These are phyloP conservation scores for Coemansia sp. DNA, from an alignment of 192 early-diverging fungal species.

Conservation along the genomic window DNA sequence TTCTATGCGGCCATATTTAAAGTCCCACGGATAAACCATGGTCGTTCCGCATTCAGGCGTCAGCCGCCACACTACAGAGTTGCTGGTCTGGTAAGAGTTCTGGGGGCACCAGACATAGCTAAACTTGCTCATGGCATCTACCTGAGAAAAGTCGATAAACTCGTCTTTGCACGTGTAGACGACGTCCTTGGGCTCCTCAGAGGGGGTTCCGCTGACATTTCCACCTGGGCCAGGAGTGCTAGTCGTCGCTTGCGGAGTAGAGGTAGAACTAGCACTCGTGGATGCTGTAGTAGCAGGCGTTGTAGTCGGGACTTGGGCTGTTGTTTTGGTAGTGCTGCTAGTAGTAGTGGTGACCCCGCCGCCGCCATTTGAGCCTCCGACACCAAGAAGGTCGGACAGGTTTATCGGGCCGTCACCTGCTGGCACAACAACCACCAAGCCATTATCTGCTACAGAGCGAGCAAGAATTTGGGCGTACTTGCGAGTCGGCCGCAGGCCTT, in stretches of 20 bases:
- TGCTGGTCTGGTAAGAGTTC: constrained; percentile 37
- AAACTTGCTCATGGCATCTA: constrained; percentile 31
- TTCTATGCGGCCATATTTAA: constrained; percentile 41
- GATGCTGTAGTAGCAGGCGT: not conserved
- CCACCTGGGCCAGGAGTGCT: not conserved
- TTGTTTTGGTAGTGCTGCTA: constrained; percentile 6
- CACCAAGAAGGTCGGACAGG: constrained; percentile 17
- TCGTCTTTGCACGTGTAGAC: constrained; percentile 29
- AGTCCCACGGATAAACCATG: constrained; percentile 31
- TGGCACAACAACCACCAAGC: constrained; percentile 26
- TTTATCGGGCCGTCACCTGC: constrained; percentile 33
- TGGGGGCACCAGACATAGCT: constrained; percentile 47
- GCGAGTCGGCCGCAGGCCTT: not conserved
- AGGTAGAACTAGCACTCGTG: not conserved
- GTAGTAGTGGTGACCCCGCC: not conserved
- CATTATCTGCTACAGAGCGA: constrained; percentile 11
- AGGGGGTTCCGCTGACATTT: constrained; percentile 4
- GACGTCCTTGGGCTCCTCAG: constrained; percentile 10
- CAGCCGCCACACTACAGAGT: constrained; percentile 30
- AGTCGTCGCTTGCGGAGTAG: not conserved
- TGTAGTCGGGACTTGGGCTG: constrained; percentile 3
- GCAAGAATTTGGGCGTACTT: constrained; percentile 5
- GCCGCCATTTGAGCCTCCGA: constrained; percentile 9
- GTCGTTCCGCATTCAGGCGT: constrained; percentile 46
- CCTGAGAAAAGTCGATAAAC: constrained; percentile 29